Evolutionary conservation across 257 asterid species (phyloP).

Genomic region (Solanum pinnatisectum): DNA sequence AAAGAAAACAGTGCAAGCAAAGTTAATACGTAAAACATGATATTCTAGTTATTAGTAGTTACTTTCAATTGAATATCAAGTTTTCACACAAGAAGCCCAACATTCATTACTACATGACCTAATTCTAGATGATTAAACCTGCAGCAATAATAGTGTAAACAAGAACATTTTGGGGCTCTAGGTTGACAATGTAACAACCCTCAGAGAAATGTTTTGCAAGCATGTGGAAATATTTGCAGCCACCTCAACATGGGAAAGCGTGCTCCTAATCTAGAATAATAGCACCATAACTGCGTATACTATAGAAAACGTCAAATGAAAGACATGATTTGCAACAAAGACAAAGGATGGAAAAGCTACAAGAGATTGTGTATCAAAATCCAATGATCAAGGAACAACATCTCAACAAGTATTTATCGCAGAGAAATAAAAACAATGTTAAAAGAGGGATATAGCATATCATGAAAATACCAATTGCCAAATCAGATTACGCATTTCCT

Average conservation of each 20-base stretch:
- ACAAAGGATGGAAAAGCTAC: not conserved
- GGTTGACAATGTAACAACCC: not conserved
- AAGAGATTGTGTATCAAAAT: not conserved
- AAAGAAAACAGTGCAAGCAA: not conserved
- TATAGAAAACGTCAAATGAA: not conserved
- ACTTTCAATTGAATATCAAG: not conserved
- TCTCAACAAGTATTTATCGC: not conserved
- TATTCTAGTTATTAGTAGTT: not conserved
- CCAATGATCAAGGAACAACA: not conserved
- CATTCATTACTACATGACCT: not conserved
- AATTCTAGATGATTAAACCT: not conserved
- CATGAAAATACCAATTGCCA: conserved; percentile 62
- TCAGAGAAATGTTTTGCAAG: not conserved
- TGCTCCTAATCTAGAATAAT: not conserved
- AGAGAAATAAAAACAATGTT: not conserved
- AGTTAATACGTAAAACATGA: not conserved
- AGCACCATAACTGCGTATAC: not conserved
- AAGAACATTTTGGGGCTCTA: not conserved
- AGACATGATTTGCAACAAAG: not conserved
- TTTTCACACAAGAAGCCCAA: not conserved
- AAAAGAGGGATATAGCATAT: conserved; percentile 1
- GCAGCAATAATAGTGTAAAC: not conserved
- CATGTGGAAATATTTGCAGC: not conserved
- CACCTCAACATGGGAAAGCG: not conserved
- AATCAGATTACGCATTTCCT: conserved; percentile 76